Evolutionary conservation across 495 filamentous ascomycete genomes (phyloP), one percentile per base, ranked within the genome.

Genomic region (Penicillium samsonianum): DNA sequence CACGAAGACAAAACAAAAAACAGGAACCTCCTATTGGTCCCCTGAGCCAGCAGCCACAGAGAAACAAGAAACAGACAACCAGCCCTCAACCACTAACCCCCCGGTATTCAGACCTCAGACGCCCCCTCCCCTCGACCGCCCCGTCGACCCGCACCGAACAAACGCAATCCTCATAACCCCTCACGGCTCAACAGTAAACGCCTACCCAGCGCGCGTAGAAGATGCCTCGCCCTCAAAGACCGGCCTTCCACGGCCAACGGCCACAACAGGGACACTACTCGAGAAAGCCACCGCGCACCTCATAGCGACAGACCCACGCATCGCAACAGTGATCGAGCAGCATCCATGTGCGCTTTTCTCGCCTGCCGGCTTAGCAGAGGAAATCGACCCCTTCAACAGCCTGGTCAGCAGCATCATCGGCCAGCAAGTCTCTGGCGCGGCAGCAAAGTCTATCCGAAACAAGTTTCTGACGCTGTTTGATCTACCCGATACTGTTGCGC

Each of bases 361-460:
- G 7, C 83, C 91, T 3, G 86, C 88, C 50, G 92, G 91, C 0
- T 73, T 98, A 17, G 83, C 86, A 17, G 92, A 97, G 73, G 74
- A 84, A 60, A 81, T 96, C 59, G 89, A 98, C 69, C 93, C 94
- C 4, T 98, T 97, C 67, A 85, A 84, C 50, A 87, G 85, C 52
- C 80, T 98, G 40, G 80, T 82, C 23, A 89, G 84, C 68, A 87
- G 91, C 45, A 97, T 98, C 62, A 96, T 98, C 57, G 90, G 90
- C 43, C 94, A 98, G 71, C 94, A 98, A 70, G 93, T 98, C 12
- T 94, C 91, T 17, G 91, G 93, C 17, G 90, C 91, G 4, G 94
- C 94, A 3, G 95, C 94, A 23, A 87, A 82, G 56, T 86, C 89
- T 5, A 97, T 98, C 67, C 90, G 91, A 60, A 82, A 82, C 14